Conservation (phyloP, 2,329 filamentous ascomycete genomes). For the Neonectria sp. region DNA sequence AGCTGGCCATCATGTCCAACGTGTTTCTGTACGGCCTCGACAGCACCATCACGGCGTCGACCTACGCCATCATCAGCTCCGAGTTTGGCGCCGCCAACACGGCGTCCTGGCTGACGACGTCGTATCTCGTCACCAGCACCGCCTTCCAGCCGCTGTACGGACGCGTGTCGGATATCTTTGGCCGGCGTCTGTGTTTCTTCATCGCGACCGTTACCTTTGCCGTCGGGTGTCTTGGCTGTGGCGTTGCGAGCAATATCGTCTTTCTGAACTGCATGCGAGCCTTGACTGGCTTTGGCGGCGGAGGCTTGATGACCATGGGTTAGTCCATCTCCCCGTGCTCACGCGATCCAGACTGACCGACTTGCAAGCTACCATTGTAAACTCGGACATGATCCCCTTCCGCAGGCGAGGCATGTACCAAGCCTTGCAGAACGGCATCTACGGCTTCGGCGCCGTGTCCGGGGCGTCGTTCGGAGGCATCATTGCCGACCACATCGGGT, state of each 20-base stretch:
- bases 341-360: slow-evolving; percentile 5
- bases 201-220: slow-evolving; percentile 75
- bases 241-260: slow-evolving; percentile 70
- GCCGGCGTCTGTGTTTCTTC: slow-evolving; percentile 74
- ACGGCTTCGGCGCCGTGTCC: slow-evolving; percentile 73
- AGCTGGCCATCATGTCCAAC: slow-evolving; percentile 75
- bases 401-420: slow-evolving; percentile 71
- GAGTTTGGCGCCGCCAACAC: slow-evolving; percentile 80
- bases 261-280: slow-evolving; percentile 76
- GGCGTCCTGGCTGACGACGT: slow-evolving; percentile 82
- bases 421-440: slow-evolving; percentile 72
- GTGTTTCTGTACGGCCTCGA: slow-evolving; percentile 79
- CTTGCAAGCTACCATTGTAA: slow-evolving; percentile 65
- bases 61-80: slow-evolving; percentile 82
- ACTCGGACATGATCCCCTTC: slow-evolving; percentile 76
- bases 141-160: slow-evolving; percentile 82
- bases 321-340: slow-evolving; percentile 39
- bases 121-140: slow-evolving; percentile 79
- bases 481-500: slow-evolving; percentile 75
- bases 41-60: slow-evolving; percentile 80
- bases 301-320: slow-evolving; percentile 80
- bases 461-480: slow-evolving; percentile 76
- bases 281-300: slow-evolving; percentile 78
- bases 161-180: slow-evolving; percentile 79
- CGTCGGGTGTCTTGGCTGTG: slow-evolving; percentile 76